Conservation (phyloP, 1,284 basidiomycete genomes). For the Puccinia polysora region DNA sequence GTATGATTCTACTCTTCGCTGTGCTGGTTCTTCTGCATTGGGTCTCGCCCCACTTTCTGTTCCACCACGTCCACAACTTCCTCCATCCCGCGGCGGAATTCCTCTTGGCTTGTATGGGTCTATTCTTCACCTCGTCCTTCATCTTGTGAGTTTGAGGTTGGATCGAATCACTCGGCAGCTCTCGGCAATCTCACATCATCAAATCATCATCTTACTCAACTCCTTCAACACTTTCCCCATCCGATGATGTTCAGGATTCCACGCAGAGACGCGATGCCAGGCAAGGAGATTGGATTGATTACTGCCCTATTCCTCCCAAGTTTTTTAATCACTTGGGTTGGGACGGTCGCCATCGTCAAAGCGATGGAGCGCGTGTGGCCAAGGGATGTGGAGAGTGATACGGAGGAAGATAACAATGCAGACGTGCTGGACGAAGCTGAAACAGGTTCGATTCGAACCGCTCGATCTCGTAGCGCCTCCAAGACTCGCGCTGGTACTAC, state of each 20-base stretch:
- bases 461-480: background rate
- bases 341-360: constrained; percentile 32
- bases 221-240: background rate
- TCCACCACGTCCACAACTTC: constrained; percentile 30
- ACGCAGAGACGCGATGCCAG: constrained; percentile 25
- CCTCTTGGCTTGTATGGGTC: constrained; percentile 34
- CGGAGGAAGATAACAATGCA: constrained; percentile 24
- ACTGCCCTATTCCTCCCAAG: constrained; percentile 24
- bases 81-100: constrained; percentile 31
- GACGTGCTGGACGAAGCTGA: constrained; percentile 10
- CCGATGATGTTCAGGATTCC: constrained; percentile 24
- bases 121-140: constrained; percentile 43
- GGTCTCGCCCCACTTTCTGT: constrained; percentile 6
- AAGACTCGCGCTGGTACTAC: background rate
- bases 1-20: constrained; percentile 20
- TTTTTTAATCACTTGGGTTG: constrained; percentile 34
- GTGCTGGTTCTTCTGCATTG: constrained; percentile 2
- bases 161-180: background rate
- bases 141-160: constrained; percentile 19
- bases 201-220: background rate
- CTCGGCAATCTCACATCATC: no score
- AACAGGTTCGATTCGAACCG: background rate
- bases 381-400: background rate
- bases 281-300: constrained; percentile 39
- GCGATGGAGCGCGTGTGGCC: constrained; percentile 9